Evolutionary conservation across 2,329 filamentous ascomycete species (phyloP).

Genomic region (Colletotrichum siamense): DNA sequence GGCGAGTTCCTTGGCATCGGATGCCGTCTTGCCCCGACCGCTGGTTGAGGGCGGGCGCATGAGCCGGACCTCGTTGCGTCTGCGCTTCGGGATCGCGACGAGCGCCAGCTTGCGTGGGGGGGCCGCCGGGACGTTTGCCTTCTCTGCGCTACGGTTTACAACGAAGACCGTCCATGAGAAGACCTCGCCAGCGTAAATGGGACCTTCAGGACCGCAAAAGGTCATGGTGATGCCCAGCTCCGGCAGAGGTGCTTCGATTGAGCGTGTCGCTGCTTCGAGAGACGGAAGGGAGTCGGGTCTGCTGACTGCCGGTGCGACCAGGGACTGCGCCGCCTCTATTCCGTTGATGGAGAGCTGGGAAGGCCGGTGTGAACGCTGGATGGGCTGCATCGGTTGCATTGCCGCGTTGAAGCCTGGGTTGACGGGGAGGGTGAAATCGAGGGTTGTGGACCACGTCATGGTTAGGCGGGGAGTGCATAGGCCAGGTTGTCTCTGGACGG

Average conservation of each 20-base stretch:
- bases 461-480: constrained; percentile 65
- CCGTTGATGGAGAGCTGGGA: constrained; percentile 69
- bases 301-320: constrained; percentile 61
- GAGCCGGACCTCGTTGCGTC: constrained; percentile 61
- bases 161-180: constrained; percentile 79
- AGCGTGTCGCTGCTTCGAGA: constrained; percentile 58
- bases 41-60: constrained; percentile 59
- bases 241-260: constrained; percentile 52
- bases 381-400: constrained; percentile 60
- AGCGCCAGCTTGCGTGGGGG: constrained; percentile 72
- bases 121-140: constrained; percentile 33
- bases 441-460: constrained; percentile 71
- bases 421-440: constrained; percentile 72
- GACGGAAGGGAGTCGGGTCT: constrained; percentile 66
- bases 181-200: constrained; percentile 66
- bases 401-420: constrained; percentile 67
- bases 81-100: constrained; percentile 69
- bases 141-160: constrained; percentile 69
- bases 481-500: constrained; percentile 59
- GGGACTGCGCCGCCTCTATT: constrained; percentile 56
- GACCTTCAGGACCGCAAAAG: constrained; percentile 64
- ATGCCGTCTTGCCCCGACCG: constrained; percentile 29
- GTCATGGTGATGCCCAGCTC: constrained; percentile 79
- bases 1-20: constrained; percentile 48
- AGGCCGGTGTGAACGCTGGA: constrained; percentile 66